phyloP scores from a whole-genome alignment of 257 asterid genomes.

The Gynochthodes officinalis region DNA sequence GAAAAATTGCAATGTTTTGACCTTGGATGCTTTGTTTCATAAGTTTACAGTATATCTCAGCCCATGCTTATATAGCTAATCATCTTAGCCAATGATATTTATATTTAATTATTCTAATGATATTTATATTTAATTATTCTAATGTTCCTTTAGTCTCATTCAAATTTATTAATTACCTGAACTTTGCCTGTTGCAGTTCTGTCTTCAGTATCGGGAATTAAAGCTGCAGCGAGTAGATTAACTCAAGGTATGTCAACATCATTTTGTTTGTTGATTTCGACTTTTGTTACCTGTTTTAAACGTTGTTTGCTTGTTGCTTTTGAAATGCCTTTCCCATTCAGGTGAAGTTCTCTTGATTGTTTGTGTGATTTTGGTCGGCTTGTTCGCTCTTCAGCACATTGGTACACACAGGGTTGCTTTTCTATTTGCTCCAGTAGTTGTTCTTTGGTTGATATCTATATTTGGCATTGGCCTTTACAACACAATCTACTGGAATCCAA shows the following conservation, averaged over 20 bases:
- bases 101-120: too few relatives aligned
- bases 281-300: conserved; percentile 6
- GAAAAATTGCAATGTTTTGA: neutral
- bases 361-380: conserved; percentile 78
- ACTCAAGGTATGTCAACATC: conserved; percentile 25
- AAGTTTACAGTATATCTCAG: neutral
- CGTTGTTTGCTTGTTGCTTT: neutral
- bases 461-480: conserved; percentile 72
- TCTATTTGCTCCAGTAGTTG: conserved; percentile 87
- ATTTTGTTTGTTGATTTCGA: conserved; percentile 6
- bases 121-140: too few relatives aligned
- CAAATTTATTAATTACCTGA: conserved; percentile 10
- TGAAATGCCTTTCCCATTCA: conserved; percentile 20
- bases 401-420: conserved; percentile 91
- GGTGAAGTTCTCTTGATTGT: conserved; percentile 64
- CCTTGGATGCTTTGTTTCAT: neutral
- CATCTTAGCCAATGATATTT: neutral
- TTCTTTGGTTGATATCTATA: conserved; percentile 79
- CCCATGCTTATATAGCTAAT: neutral
- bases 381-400: conserved; percentile 90
- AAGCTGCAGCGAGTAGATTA: conserved; percentile 28
- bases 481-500: conserved; percentile 72
- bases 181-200: conserved; percentile 36
- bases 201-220: conserved; percentile 45
- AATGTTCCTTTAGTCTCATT: neutral